Evolutionary conservation across 1,284 basidiomycete species (phyloP).

Genomic region (Marasmius tenuissimus): DNA sequence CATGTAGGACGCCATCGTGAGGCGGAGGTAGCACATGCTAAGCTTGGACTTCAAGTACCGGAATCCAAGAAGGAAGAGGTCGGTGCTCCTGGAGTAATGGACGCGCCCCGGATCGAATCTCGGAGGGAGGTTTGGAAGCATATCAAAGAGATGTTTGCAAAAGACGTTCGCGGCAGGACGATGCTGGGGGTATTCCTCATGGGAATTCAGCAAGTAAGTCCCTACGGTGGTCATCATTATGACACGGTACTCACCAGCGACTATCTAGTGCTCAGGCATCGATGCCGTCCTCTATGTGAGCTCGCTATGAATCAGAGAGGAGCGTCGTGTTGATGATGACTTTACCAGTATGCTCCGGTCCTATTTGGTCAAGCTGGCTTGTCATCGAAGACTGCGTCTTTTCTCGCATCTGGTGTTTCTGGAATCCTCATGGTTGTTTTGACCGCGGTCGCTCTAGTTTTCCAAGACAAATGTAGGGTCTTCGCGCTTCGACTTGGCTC

Average conservation of each 20-base stretch:
- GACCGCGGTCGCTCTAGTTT: slow-evolving; percentile 22
- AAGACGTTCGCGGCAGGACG: slow-evolving; percentile 34
- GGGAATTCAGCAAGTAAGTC: slow-evolving; percentile 39
- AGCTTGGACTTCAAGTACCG: slow-evolving; percentile 26
- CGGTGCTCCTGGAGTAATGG: slow-evolving; percentile 20
- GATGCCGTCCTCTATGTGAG: slow-evolving; percentile 35
- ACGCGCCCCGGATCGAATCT: slow-evolving; percentile 22
- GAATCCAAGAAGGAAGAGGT: slow-evolving; percentile 8
- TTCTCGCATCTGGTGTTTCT: slow-evolving; percentile 53
- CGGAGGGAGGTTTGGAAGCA: slow-evolving; percentile 19
- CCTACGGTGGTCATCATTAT: slow-evolving; percentile 2
- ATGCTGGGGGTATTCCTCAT: slow-evolving; percentile 46
- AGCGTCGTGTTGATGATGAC: slow-evolving; percentile 17
- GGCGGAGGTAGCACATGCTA: slow-evolving; percentile 32
- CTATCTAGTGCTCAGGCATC: slow-evolving; percentile 28
- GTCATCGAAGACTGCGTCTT: slow-evolving; percentile 42
- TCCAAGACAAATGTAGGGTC: slow-evolving; percentile 5
- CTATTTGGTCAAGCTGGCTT: slow-evolving; percentile 53
- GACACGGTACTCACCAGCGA: not conserved
- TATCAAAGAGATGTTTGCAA: slow-evolving; percentile 26
- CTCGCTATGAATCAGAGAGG: slow-evolving; percentile 14
- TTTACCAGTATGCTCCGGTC: slow-evolving; percentile 47
- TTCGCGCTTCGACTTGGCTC: not conserved
- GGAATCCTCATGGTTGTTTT: slow-evolving; percentile 46
- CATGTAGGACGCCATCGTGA: slow-evolving; percentile 42